Conservation (phyloP, 441 rosid genomes). For the Gossypium schwendimanii region DNA sequence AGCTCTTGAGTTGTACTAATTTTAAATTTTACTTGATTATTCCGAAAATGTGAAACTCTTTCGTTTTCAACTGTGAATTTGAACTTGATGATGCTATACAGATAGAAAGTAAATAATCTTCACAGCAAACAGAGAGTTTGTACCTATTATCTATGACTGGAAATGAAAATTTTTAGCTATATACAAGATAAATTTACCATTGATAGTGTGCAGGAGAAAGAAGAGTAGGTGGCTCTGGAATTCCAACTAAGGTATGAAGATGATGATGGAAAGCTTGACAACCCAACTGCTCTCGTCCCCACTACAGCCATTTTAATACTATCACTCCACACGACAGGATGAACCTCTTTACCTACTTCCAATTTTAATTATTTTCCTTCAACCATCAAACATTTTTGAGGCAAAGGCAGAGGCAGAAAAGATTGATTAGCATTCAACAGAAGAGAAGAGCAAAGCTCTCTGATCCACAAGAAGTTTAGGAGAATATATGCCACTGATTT, state of each 20-base stretch:
- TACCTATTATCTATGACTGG: too few relatives aligned
- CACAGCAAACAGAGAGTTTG: background rate
- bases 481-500: conserved; percentile 40
- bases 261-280: conserved; percentile 49
- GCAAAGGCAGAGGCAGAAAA: background rate
- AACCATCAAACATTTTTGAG: conserved; percentile 6
- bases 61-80: background rate
- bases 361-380: background rate
- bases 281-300: conserved; percentile 49
- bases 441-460: conserved; percentile 17
- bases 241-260: conserved; percentile 32
- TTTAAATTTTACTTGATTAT: too few relatives aligned
- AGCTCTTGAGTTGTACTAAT: too few relatives aligned
- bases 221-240: conserved; percentile 26
- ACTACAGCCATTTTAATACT: conserved; percentile 40
- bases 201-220: conserved; percentile 18
- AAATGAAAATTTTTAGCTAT: too few relatives aligned
- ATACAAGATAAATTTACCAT: conserved; percentile 32
- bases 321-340: too few relatives aligned
- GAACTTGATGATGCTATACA: background rate
- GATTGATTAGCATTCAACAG: conserved; percentile 4
- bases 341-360: too few relatives aligned
- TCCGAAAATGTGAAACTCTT: background rate
- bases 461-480: conserved; percentile 38
- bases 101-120: background rate